Percentiles rank a stretch among this genome's conserved stretches.
Evolutionary conservation across 345 rosid genomes (phyloP).

Genomic region (Alliaria petiolata): DNA sequence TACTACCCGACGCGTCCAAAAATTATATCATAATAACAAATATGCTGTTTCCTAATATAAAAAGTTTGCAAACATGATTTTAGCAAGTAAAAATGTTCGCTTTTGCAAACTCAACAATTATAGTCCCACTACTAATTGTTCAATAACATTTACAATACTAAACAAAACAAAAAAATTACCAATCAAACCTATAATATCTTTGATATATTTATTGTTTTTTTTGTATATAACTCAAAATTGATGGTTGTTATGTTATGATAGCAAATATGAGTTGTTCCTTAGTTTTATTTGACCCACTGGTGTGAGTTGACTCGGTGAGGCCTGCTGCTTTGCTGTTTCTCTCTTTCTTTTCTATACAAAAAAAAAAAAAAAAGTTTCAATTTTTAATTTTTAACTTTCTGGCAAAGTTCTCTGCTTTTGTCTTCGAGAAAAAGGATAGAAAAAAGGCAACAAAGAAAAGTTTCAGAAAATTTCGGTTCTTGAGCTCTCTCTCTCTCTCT

Average conservation of each 20-base stretch:
- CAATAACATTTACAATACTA: no score
- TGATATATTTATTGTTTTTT: background rate
- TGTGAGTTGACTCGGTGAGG: constrained; percentile 37
- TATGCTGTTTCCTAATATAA: background rate
- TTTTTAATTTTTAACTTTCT: constrained; percentile 19
- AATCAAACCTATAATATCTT: no score
- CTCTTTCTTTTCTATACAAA: background rate
- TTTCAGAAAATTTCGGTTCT: constrained; percentile 18
- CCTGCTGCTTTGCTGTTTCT: constrained; percentile 33
- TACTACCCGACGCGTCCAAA: background rate
- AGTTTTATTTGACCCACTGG: constrained; percentile 23
- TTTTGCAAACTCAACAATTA: background rate
- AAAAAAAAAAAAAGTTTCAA: background rate
- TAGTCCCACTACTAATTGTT: no score
- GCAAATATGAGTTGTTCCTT: constrained; percentile 36
- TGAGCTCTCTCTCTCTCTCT: background rate
- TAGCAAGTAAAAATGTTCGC: background rate
- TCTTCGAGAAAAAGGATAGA: constrained; percentile 12
- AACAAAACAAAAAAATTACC: no score
- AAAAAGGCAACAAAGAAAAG: background rate
- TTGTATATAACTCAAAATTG: background rate
- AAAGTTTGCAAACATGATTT: background rate
- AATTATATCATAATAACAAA: background rate
- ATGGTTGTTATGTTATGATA: background rate
- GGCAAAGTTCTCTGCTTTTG: constrained; percentile 35